phyloP scores from a whole-genome alignment of 306 rosid species.

The Lagenaria siceraria region DNA sequence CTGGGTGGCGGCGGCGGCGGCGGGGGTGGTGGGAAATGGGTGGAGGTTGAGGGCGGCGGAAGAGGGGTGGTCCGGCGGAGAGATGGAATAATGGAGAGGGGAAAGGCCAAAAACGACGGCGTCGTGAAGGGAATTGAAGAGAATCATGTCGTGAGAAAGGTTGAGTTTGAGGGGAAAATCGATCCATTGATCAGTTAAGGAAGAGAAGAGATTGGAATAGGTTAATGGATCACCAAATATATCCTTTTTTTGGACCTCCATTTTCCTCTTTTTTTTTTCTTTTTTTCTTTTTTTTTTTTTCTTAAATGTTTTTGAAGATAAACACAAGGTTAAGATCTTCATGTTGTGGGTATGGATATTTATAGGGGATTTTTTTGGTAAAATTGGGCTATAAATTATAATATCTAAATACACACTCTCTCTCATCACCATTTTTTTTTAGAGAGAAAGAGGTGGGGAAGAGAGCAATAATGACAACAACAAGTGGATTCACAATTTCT shows the following conservation, averaged over 20 bases:
- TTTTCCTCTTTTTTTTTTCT: neutral
- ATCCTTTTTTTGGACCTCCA: neutral
- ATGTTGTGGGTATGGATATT: neutral
- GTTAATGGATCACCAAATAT: neutral
- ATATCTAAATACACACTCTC: neutral
- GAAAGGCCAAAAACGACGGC: constrained; percentile 34
- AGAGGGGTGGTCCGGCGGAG: neutral
- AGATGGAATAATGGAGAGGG: constrained; percentile 10
- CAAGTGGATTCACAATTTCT: neutral
- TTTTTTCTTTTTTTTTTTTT: neutral
- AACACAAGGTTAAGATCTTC: neutral
- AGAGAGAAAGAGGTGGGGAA: neutral
- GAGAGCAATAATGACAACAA: neutral
- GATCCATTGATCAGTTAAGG: constrained; percentile 25
- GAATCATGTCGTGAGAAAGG: constrained; percentile 37
- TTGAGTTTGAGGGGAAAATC: constrained; percentile 28
- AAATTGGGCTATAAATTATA: neutral
- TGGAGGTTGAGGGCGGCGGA: neutral
- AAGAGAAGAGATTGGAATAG: neutral
- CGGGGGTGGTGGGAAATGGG: neutral
- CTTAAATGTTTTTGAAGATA: neutral
- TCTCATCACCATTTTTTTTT: neutral
- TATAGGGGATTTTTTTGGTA: neutral
- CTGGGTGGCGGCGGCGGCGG: neutral
- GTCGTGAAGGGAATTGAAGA: constrained; percentile 27